Evolutionary conservation across 148 eudicot species (phyloP).

Genomic region (Spergularia marina): DNA sequence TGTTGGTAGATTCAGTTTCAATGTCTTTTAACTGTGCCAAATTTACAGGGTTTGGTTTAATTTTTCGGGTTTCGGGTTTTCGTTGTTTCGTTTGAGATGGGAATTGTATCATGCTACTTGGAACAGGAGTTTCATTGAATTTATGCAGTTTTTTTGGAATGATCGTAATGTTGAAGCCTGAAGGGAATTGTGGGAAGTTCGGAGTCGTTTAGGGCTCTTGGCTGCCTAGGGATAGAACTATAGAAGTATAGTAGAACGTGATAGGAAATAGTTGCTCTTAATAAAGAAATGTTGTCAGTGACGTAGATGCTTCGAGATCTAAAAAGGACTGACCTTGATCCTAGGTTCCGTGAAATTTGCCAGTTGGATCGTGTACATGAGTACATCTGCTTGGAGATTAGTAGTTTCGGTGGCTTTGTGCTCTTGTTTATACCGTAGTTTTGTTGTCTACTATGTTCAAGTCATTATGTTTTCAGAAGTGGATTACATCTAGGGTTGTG

Average conservation of each 20-base stretch:
- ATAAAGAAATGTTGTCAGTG: not conserved
- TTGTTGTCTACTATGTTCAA: not conserved
- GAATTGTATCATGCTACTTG: not conserved
- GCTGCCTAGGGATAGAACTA: not conserved
- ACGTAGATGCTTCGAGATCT: not conserved
- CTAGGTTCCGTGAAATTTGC: not conserved
- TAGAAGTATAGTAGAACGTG: not conserved
- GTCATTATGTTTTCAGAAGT: not conserved
- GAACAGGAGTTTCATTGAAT: not conserved
- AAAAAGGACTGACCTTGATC: not conserved
- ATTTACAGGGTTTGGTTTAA: not conserved
- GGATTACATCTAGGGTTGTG: not conserved
- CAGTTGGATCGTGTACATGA: not conserved
- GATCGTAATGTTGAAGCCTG: not conserved
- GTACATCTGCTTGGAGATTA: not conserved
- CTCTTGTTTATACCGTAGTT: not conserved
- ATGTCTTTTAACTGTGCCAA: too few relatives aligned
- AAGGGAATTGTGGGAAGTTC: not conserved
- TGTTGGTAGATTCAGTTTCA: too few relatives aligned
- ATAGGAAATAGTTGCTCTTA: not conserved
- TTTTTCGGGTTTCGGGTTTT: not conserved
- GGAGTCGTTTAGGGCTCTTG: not conserved
- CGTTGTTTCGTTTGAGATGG: not conserved
- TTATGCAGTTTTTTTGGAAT: not conserved
- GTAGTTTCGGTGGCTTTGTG: not conserved